Percentiles rank a stretch among this genome's conserved stretches.
phyloP scores from a whole-genome alignment of 2,329 filamentous ascomycete species.

The Ceratocystis colombiana region DNA sequence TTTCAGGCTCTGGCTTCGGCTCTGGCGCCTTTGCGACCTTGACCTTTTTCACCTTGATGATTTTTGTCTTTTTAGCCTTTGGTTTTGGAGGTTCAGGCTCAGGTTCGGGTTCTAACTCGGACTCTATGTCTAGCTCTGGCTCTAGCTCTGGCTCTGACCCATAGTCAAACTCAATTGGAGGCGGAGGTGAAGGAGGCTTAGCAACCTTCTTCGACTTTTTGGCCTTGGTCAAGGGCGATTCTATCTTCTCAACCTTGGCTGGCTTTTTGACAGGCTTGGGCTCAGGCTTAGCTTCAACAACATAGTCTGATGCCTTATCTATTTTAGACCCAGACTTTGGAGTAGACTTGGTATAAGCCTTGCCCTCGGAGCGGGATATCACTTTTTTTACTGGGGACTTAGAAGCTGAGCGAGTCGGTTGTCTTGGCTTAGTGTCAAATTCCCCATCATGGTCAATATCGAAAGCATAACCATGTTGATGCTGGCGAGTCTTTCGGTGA shows the following conservation, averaged over 20 bases:
- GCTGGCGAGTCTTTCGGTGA: background rate
- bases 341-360: constrained; percentile 14
- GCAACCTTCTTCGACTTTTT: constrained; percentile 16
- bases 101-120: constrained; percentile 28
- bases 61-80: constrained; percentile 8
- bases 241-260: constrained; percentile 14
- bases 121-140: constrained; percentile 5
- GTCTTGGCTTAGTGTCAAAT: constrained; percentile 8
- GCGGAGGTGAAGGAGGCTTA: constrained; percentile 27
- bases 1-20: constrained; percentile 16
- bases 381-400: constrained; percentile 17
- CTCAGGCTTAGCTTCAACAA: background rate
- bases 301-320: constrained; percentile 4
- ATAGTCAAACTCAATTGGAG: constrained; percentile 14
- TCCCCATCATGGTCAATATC: constrained; percentile 11
- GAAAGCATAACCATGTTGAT: constrained; percentile 4
- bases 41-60: constrained; percentile 12
- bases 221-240: constrained; percentile 12
- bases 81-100: constrained; percentile 18
- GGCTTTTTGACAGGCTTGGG: constrained; percentile 17
- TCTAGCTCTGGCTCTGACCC: background rate
- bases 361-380: constrained; percentile 5
- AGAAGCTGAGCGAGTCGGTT: constrained; percentile 12
- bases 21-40: constrained; percentile 18
- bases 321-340: constrained; percentile 7